Percentiles rank a stretch among this genome's conserved stretches.
Conservation (phyloP, 1,139 yeast species). For the Geotrichum carabidarum region DNA sequence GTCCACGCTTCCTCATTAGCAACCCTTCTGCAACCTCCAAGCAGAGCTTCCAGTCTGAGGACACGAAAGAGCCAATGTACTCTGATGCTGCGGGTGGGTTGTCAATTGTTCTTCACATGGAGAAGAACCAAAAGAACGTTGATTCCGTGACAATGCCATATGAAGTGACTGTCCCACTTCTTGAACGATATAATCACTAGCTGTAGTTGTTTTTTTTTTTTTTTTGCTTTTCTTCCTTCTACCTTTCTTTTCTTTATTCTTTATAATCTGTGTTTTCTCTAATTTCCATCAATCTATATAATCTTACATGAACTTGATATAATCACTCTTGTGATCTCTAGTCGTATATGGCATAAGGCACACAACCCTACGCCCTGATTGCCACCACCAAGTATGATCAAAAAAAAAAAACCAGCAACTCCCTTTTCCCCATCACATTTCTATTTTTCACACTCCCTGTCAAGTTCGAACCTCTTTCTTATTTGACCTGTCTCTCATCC, state of each 20-base stretch:
- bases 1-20: constrained; percentile 29
- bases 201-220: neutral
- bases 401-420: neutral
- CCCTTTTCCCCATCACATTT: neutral
- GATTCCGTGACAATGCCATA: constrained; percentile 59
- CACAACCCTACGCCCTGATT: too few species aligned
- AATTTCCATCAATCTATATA: neutral
- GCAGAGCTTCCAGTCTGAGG: constrained; percentile 24
- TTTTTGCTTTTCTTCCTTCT: neutral
- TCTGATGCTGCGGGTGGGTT: constrained; percentile 50
- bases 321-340: too few species aligned
- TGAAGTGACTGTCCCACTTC: constrained; percentile 64
- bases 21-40: constrained; percentile 22
- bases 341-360: too few species aligned
- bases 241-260: neutral
- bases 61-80: constrained; percentile 42
- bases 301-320: neutral
- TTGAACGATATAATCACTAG: neutral
- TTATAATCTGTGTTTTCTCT: neutral
- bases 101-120: constrained; percentile 68
- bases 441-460: constrained; percentile 1
- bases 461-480: neutral
- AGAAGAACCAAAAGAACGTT: constrained; percentile 49
- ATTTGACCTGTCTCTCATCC: neutral
- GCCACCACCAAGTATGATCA: too few species aligned